Conservation (phyloP, 305 asterid species). For the Lippia alba region DNA sequence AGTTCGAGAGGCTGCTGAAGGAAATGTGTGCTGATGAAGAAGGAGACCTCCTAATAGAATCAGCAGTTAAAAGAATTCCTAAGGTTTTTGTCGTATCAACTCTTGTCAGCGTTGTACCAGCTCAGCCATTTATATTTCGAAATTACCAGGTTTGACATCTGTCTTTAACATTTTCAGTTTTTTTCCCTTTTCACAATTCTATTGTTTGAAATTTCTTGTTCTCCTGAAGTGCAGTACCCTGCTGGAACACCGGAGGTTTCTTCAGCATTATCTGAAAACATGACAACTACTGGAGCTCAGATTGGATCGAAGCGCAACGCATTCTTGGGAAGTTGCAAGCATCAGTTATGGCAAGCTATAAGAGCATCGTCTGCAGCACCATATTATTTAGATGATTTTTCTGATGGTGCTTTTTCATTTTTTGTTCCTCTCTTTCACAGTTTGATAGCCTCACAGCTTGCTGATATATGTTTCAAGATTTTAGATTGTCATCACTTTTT, state of each 20-base stretch:
- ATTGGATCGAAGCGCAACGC: conserved; percentile 85
- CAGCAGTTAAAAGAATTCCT: conserved; percentile 91
- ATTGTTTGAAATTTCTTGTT: conserved; percentile 27
- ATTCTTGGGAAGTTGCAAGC: conserved; percentile 97
- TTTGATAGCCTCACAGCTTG: background rate
- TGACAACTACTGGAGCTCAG: conserved; percentile 79
- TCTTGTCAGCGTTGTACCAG: conserved; percentile 92
- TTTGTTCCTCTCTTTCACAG: conserved; percentile 2
- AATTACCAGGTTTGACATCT: conserved; percentile 83
- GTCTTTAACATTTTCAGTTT: conserved; percentile 23
- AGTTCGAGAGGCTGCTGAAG: conserved; percentile 92
- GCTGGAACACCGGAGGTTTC: conserved; percentile 93
- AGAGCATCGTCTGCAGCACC: conserved; percentile 99
- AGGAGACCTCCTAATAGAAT: conserved; percentile 97
- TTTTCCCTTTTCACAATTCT: conserved; percentile 7
- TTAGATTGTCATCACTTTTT: conserved; percentile 14
- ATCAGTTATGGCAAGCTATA: conserved; percentile 95
- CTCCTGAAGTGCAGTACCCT: conserved; percentile 76
- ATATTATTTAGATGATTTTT: conserved; percentile 95
- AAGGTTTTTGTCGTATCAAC: conserved; percentile 98
- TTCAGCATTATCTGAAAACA: conserved; percentile 68
- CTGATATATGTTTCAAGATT: background rate
- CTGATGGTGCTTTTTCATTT: conserved; percentile 72
- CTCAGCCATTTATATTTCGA: conserved; percentile 98
- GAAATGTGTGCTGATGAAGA: conserved; percentile 98